These are phyloP conservation scores for Acer campestre DNA, from an alignment of 345 rosid species.

Conservation along the genomic window DNA sequence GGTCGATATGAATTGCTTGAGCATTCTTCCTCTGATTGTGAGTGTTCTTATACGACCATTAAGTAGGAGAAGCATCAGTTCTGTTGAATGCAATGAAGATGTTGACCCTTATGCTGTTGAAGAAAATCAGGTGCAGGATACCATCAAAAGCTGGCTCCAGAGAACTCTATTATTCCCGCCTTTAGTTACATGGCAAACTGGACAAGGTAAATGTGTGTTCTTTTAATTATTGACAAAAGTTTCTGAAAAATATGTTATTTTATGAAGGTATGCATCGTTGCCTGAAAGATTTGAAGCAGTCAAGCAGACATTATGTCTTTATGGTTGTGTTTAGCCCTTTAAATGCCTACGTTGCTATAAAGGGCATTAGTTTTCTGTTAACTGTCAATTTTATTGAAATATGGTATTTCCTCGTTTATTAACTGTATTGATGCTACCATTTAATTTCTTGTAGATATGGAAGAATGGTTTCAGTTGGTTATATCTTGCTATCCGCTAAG, in stretches of 20 bases:
- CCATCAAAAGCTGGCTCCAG: slow-evolving; percentile 69
- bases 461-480: slow-evolving; percentile 85
- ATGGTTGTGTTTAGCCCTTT: background rate
- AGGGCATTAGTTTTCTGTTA: slow-evolving; percentile 4
- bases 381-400: slow-evolving; percentile 24
- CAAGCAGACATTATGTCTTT: background rate
- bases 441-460: slow-evolving; percentile 58
- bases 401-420: slow-evolving; percentile 11
- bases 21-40: slow-evolving; percentile 65
- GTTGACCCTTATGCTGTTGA: slow-evolving; percentile 24
- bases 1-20: slow-evolving; percentile 63
- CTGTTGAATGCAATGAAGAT: slow-evolving; percentile 35
- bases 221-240: background rate
- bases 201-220: slow-evolving; percentile 48
- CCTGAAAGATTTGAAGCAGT: background rate
- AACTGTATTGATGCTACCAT: background rate
- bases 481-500: slow-evolving; percentile 79
- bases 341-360: background rate
- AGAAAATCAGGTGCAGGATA: slow-evolving; percentile 46
- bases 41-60: slow-evolving; percentile 51
- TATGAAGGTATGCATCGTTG: background rate
- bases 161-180: slow-evolving; percentile 73
- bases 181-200: slow-evolving; percentile 56
- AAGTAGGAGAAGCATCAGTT: slow-evolving; percentile 34
- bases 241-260: background rate